Evolutionary conservation across 2,329 filamentous ascomycete genomes (phyloP).

Genomic region (Ophiostoma piceae): DNA sequence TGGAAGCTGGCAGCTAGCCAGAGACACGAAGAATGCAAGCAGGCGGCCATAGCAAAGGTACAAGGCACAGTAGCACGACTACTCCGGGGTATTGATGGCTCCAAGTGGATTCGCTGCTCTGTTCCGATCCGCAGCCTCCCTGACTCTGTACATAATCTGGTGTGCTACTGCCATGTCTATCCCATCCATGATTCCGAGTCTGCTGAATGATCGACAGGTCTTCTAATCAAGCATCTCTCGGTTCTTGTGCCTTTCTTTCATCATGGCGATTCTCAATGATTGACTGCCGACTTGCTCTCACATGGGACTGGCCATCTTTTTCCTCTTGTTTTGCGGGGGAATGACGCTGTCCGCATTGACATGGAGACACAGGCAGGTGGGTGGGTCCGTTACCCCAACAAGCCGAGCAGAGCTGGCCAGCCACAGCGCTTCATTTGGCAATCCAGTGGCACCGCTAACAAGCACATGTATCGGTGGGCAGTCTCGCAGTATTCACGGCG

Average conservation of each 20-base stretch:
- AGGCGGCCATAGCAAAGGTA: background rate
- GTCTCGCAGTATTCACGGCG: background rate
- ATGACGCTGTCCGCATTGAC: background rate
- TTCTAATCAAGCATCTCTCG: background rate
- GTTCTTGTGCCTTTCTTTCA: background rate
- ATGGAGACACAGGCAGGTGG: background rate
- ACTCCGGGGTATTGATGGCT: background rate
- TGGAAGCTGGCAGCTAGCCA: background rate
- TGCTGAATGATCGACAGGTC: background rate
- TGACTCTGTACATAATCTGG: background rate
- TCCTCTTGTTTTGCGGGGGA: slow-evolving; percentile 14
- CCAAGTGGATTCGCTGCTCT: background rate
- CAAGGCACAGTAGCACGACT: background rate
- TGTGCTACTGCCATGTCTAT: background rate
- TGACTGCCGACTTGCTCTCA: background rate
- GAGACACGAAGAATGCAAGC: background rate
- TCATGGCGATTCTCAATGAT: background rate
- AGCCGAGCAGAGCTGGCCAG: slow-evolving; percentile 15
- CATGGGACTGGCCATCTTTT: background rate
- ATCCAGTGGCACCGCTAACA: background rate
- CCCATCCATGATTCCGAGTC: background rate
- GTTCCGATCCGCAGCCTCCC: background rate
- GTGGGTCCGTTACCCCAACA: slow-evolving; percentile 18
- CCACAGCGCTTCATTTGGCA: slow-evolving; percentile 17
- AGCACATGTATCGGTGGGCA: background rate